Evolutionary conservation across 768 basidiomycete genomes (phyloP), one percentile per base, ranked within the genome.

Genomic region (Imleria badia): DNA sequence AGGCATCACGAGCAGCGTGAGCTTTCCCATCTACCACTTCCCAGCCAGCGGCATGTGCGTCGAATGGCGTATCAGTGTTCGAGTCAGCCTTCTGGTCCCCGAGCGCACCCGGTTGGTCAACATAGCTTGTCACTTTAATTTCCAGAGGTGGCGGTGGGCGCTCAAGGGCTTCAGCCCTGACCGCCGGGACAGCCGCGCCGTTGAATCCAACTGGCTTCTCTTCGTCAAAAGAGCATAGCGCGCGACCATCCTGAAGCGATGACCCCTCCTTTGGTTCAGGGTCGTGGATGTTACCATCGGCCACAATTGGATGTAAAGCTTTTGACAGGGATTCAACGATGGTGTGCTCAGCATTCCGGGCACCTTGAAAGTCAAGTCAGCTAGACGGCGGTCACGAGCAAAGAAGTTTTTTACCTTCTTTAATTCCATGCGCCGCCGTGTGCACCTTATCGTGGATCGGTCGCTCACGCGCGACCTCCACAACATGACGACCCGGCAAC

Each of bases 81-180:
- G 29, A 17, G 5, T 40, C 41, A 30, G 29, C 33, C 8, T 50
- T 39, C 41, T 47, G 48, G 36, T 51, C 63, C 26, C 72, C 59
- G 14, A 62, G 62, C 36, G 20, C 31, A 26, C 40, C 20, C n/a
- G 65, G 51, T n/a, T 66, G 69, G 40, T 76, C 71, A 26, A 61
- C 54, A 15, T 73, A 62, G 4, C 71, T 59, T 6, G 61, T 46
- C 31, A 50, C 67, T 13, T 64, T 58, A 3, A 57, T 58, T 47
- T 77, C 69, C 15, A 75, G 67, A 30, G 63, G 55, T 6, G 72
- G 68, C 6, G 78, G 77, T 15, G 73, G 70, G 29, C 71, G 66
- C 60, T 91, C 65, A 26, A 87, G 71, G 3, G 74, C 75, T 66
- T 84, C 83, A 67, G 89, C 86, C 66, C 90, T 90, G 13, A 89